Conservation (phyloP, 768 basidiomycete genomes). For the Mycena rosella region DNA sequence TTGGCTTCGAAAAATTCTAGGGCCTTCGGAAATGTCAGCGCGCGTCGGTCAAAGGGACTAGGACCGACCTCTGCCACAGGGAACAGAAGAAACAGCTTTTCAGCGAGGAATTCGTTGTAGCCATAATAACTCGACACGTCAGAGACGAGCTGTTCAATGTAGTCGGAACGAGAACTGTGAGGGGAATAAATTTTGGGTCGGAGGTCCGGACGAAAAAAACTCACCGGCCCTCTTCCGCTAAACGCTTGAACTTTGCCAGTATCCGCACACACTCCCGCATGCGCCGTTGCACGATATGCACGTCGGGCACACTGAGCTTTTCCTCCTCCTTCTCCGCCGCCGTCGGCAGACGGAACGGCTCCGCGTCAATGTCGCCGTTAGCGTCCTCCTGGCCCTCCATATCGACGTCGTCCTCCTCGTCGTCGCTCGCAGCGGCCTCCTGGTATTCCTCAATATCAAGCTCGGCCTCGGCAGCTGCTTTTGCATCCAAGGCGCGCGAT, state of each 20-base stretch:
- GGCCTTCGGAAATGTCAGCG: conserved; percentile 64
- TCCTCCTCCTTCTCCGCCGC: conserved; percentile 80
- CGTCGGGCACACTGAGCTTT: conserved; percentile 76
- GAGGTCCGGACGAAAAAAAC: conserved; percentile 40
- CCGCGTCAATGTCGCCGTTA: conserved; percentile 55
- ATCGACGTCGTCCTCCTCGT: conserved; percentile 59
- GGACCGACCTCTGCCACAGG: conserved; percentile 85
- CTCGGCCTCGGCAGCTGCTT: conserved; percentile 75
- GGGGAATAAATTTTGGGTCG: conserved; percentile 19
- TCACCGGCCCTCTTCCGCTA: conserved; percentile 77
- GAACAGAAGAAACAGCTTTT: conserved; percentile 95
- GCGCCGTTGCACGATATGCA: conserved; percentile 81
- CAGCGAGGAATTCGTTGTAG: conserved; percentile 94
- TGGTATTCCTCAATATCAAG: conserved; percentile 77
- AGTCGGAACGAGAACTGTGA: conserved; percentile 87
- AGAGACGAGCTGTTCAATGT: conserved; percentile 85
- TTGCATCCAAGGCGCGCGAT: conserved; percentile 81
- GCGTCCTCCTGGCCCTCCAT: conserved; percentile 59
- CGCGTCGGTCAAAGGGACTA: conserved; percentile 10
- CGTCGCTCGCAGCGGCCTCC: conserved; percentile 62
- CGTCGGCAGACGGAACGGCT: conserved; percentile 76
- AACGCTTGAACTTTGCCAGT: conserved; percentile 77
- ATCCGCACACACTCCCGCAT: conserved; percentile 84
- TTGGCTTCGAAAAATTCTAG: conserved; percentile 99
- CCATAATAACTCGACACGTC: conserved; percentile 98